phyloP scores from a whole-genome alignment of 2,329 filamentous ascomycete genomes.

The Xylariaceae sp. region DNA sequence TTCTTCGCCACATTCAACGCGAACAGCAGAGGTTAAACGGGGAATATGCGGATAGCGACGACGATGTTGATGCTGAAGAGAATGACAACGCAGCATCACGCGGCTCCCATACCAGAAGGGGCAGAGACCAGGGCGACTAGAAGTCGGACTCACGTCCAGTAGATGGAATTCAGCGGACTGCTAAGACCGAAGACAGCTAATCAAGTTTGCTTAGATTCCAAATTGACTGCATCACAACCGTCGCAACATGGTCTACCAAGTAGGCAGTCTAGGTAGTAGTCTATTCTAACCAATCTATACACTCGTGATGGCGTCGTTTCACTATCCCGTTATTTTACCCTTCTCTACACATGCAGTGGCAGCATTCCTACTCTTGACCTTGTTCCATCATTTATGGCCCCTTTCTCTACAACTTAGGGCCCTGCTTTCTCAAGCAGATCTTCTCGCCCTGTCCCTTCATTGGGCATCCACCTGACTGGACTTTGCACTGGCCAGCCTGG shows the following conservation, averaged over 20 bases:
- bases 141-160: constrained; percentile 10
- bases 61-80: constrained; percentile 28
- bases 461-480: constrained; percentile 32
- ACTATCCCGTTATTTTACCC: not conserved
- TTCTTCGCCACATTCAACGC: constrained; percentile 55
- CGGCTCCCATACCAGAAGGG: constrained; percentile 23
- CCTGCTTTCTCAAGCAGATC: constrained; percentile 27
- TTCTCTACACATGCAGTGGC: not conserved
- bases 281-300: constrained; percentile 11
- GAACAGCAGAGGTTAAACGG: constrained; percentile 42
- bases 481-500: constrained; percentile 30
- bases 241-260: not conserved
- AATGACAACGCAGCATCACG: constrained; percentile 22
- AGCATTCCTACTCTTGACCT: constrained; percentile 1
- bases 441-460: constrained; percentile 30
- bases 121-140: constrained; percentile 17
- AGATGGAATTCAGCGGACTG: constrained; percentile 1
- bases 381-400: not conserved
- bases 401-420: constrained; percentile 35
- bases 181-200: not conserved
- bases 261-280: too few relatives aligned
- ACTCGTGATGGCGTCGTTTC: not conserved
- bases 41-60: constrained; percentile 38
- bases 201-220: not conserved
- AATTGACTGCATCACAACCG: not conserved